phyloP scores from a whole-genome alignment of 768 basidiomycete genomes.

The Mycena latifolia region DNA sequence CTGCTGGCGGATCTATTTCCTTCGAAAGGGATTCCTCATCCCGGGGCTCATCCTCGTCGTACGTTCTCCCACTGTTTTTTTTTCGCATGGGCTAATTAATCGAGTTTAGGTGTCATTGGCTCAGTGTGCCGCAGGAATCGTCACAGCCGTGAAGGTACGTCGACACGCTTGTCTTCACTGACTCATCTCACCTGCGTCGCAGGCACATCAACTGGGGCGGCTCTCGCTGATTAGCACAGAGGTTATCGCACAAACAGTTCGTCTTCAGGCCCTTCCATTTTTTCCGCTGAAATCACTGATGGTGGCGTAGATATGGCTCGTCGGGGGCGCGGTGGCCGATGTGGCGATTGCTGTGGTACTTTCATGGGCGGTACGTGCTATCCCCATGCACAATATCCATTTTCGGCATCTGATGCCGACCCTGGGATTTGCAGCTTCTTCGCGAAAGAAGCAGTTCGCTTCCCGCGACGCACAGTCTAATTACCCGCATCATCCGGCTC shows the following conservation, averaged over 20 bases:
- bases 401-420: background rate
- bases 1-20: conserved; percentile 33
- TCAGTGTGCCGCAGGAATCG: conserved; percentile 23
- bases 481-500: conserved; percentile 29
- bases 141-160: conserved; percentile 21
- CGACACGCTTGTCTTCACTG: too few relatives aligned
- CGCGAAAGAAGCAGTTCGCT: background rate
- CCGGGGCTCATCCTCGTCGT: conserved; percentile 26
- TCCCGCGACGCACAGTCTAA: conserved; percentile 11
- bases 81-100: too few relatives aligned
- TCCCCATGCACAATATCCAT: background rate
- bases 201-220: conserved; percentile 25
- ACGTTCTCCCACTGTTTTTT: background rate
- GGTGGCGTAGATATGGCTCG: background rate
- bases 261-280: background rate
- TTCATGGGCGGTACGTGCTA: background rate
- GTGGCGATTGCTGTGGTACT: background rate
- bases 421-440: background rate
- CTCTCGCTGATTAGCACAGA: conserved; percentile 30
- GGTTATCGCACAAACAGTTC: conserved; percentile 21
- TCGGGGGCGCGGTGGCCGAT: background rate
- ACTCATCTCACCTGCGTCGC: too few relatives aligned
- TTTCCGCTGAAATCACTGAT: background rate
- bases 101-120: conserved; percentile 17
- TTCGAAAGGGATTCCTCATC: conserved; percentile 16